Evolutionary conservation across 345 rosid species (phyloP).

Genomic region (Kernera saxatilis): DNA sequence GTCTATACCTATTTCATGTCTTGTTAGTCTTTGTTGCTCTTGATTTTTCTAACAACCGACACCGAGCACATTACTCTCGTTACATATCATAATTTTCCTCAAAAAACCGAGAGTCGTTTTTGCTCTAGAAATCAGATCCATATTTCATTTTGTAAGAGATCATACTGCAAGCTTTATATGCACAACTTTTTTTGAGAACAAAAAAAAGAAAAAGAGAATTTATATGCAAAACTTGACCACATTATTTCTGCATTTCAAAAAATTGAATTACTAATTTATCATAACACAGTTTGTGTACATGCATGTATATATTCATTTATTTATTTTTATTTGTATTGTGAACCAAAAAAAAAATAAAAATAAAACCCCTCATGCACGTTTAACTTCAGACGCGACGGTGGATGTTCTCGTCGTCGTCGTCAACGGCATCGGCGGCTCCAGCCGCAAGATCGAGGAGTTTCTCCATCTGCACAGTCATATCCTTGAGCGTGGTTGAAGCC

Average conservation of each 20-base stretch:
- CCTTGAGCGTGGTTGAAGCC: slow-evolving; percentile 13
- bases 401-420: slow-evolving; percentile 32
- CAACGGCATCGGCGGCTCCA: slow-evolving; percentile 32
- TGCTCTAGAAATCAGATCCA: neutral
- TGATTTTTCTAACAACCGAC: neutral
- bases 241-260: neutral
- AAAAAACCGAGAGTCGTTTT: neutral
- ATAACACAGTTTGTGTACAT: neutral
- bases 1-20: too few relatives aligned
- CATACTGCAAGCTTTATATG: neutral
- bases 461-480: slow-evolving; percentile 27
- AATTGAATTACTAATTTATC: slow-evolving; percentile 4
- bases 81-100: neutral
- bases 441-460: slow-evolving; percentile 26
- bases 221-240: neutral
- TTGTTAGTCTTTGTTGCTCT: neutral
- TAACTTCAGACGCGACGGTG: slow-evolving; percentile 20
- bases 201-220: too few relatives aligned
- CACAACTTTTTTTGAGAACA: too few relatives aligned
- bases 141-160: neutral
- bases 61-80: neutral
- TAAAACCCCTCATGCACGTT: neutral
- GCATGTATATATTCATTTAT: neutral
- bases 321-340: neutral
- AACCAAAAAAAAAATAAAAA: neutral